phyloP scores from a whole-genome alignment of 352 stramenopile genomes.

The Globisporangium acanthophoron region DNA sequence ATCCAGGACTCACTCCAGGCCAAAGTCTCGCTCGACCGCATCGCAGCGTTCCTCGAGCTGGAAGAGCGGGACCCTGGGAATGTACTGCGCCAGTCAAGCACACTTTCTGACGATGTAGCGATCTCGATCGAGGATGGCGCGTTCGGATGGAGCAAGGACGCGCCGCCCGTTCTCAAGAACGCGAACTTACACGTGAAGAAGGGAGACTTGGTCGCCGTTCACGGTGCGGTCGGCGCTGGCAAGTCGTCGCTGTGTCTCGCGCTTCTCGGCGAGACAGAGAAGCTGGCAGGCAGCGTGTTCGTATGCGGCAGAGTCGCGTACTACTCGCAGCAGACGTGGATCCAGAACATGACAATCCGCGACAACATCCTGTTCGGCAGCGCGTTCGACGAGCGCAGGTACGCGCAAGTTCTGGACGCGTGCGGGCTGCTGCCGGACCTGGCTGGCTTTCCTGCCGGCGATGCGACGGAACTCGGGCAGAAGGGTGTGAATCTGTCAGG shows the following conservation, averaged over 20 bases:
- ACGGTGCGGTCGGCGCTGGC: conserved; percentile 36
- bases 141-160: conserved; percentile 18
- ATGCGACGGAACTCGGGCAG: background rate
- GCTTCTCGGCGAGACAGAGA: conserved; percentile 83
- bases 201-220: conserved; percentile 43
- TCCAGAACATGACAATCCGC: too few species aligned
- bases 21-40: conserved; percentile 21
- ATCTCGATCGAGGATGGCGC: conserved; percentile 20
- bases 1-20: conserved; percentile 11
- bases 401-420: background rate
- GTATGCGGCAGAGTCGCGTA: conserved; percentile 26
- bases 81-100: conserved; percentile 5
- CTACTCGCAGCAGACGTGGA: too few species aligned
- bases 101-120: background rate
- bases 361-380: conserved; percentile 94
- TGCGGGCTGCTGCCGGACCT: background rate
- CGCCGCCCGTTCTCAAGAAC: conserved; percentile 24
- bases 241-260: conserved; percentile 42
- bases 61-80: conserved; percentile 13
- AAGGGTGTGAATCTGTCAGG: too few species aligned
- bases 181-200: conserved; percentile 28
- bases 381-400: background rate
- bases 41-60: conserved; percentile 21
- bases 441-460: background rate
- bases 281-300: conserved; percentile 92